These are phyloP conservation scores for Chlorella ohadii DNA, from an alignment of 139 green algal species.

Conservation along the genomic window DNA sequence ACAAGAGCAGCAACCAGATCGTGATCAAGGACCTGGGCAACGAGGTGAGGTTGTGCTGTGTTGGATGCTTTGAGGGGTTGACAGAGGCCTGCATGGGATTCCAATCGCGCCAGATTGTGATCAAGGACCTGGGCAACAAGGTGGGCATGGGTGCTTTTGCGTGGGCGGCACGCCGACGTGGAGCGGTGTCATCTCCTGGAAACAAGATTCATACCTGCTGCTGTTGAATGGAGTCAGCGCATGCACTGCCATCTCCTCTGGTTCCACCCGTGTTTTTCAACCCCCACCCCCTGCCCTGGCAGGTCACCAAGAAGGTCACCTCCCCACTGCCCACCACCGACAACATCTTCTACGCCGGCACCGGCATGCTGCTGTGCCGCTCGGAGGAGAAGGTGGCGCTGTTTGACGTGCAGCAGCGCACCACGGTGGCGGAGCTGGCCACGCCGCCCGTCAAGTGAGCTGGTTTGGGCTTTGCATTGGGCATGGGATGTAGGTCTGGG, in stretches of 20 bases:
- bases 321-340: slow-evolving; percentile 84
- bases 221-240: too few relatives aligned
- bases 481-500: too few relatives aligned
- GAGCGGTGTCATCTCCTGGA: too few relatives aligned
- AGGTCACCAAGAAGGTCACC: slow-evolving; percentile 91
- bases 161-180: too few relatives aligned
- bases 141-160: too few relatives aligned
- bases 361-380: slow-evolving; percentile 92
- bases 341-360: slow-evolving; percentile 97
- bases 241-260: too few relatives aligned
- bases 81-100: too few relatives aligned
- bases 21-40: slow-evolving; percentile 98
- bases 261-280: too few relatives aligned
- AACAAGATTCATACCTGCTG: too few relatives aligned
- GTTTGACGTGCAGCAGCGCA: slow-evolving; percentile 98
- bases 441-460: slow-evolving; percentile 89
- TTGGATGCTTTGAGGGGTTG: too few relatives aligned
- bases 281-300: not conserved
- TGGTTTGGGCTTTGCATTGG: too few relatives aligned
- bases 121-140: slow-evolving; percentile 98
- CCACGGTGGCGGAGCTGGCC: slow-evolving; percentile 84
- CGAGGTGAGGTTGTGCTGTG: slow-evolving; percentile 69
- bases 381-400: slow-evolving; percentile 97
- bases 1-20: slow-evolving; percentile 84
- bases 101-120: slow-evolving; percentile 89